phyloP scores from a whole-genome alignment of 2,329 filamentous ascomycete species.

The Didymella exigua region DNA sequence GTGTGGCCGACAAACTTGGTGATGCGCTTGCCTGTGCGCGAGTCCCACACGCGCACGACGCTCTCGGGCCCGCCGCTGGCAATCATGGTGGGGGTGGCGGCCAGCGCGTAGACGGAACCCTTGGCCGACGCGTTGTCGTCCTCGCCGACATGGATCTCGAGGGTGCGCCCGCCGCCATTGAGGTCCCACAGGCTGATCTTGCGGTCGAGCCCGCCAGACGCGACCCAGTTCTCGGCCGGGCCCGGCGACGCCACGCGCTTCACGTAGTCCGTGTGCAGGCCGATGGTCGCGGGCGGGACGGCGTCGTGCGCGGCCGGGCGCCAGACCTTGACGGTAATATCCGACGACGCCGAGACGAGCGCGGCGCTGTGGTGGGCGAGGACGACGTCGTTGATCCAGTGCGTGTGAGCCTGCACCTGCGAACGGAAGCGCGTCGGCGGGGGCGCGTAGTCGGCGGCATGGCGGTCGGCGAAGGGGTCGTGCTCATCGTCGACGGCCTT shows the following conservation, averaged over 20 bases:
- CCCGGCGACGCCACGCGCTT: slow-evolving; percentile 87
- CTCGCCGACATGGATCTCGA: slow-evolving; percentile 83
- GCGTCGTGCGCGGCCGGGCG: slow-evolving; percentile 70
- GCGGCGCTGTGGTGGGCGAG: slow-evolving; percentile 78
- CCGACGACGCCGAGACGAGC: slow-evolving; percentile 89
- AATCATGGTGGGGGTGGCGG: slow-evolving; percentile 77
- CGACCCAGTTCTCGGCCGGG: slow-evolving; percentile 78
- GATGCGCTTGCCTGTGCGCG: slow-evolving; percentile 83
- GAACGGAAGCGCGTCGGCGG: slow-evolving; percentile 62
- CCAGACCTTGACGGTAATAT: slow-evolving; percentile 92
- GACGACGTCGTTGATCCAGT: slow-evolving; percentile 94
- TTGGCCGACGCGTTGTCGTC: slow-evolving; percentile 83
- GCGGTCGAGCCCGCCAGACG: slow-evolving; percentile 89
- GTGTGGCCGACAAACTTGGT: slow-evolving; percentile 98
- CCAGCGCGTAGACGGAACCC: slow-evolving; percentile 92
- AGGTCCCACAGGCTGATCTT: slow-evolving; percentile 95
- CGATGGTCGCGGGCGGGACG: slow-evolving; percentile 77
- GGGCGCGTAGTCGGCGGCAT: slow-evolving; percentile 41
- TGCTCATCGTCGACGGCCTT: slow-evolving; percentile 41
- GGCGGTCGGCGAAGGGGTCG: slow-evolving; percentile 50
- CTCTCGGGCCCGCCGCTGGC: slow-evolving; percentile 95
- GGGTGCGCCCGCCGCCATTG: slow-evolving; percentile 80
- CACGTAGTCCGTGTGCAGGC: slow-evolving; percentile 93
- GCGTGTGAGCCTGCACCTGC: slow-evolving; percentile 82
- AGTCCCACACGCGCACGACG: slow-evolving; percentile 90